These are phyloP conservation scores for Chlamydomonas incerta DNA, from an alignment of 139 green algal genomes.

Conservation along the genomic window DNA sequence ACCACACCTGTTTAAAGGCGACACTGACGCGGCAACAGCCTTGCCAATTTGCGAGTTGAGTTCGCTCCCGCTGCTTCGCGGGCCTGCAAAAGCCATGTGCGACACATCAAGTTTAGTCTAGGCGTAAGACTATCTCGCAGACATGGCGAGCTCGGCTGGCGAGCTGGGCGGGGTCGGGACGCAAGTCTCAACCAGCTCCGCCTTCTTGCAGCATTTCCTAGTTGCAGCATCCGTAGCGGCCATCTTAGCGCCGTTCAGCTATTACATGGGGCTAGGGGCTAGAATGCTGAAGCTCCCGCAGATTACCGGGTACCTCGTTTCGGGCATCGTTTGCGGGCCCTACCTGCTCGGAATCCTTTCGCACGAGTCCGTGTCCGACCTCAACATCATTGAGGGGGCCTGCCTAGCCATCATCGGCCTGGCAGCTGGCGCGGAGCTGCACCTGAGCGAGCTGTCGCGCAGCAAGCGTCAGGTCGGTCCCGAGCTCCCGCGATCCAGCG, in stretches of 20 bases:
- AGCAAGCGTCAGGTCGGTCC: constrained; percentile 68
- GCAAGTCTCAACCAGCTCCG: no score
- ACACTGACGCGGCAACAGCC: no score
- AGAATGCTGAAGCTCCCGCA: constrained; percentile 54
- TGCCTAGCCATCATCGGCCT: constrained; percentile 87
- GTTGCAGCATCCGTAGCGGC: constrained; percentile 53
- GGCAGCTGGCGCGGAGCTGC: constrained; percentile 83
- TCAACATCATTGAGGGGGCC: constrained; percentile 68
- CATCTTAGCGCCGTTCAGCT: constrained; percentile 65
- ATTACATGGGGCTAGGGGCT: constrained; percentile 55
- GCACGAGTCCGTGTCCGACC: constrained; percentile 50
- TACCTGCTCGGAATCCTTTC: constrained; percentile 71
- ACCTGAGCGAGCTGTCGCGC: constrained; percentile 68
- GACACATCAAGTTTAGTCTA: no score
- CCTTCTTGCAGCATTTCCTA: constrained; percentile 49
- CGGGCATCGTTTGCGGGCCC: constrained; percentile 77
- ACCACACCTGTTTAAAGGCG: no score
- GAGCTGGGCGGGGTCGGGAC: no score
- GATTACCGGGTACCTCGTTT: constrained; percentile 86
- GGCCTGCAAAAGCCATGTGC: no score
- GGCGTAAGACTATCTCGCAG: no score
- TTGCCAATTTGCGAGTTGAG: no score
- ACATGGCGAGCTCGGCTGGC: no score
- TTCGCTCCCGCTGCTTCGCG: no score
- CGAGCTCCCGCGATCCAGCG: not conserved